Evolutionary conservation across 306 rosid genomes (phyloP), one percentile per base, ranked within the genome.

Genomic region (Lupinus albus): DNA sequence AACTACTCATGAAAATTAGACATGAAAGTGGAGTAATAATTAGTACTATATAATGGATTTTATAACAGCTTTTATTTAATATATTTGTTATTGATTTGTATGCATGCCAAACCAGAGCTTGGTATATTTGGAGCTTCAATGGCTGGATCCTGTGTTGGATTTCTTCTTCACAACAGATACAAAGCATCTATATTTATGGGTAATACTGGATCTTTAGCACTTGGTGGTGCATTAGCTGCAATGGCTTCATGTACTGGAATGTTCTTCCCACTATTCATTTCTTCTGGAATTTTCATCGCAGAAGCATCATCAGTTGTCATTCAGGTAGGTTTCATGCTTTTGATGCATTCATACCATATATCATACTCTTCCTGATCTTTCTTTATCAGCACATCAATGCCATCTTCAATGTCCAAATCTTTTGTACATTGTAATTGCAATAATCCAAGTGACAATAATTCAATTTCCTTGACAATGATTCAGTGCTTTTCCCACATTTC

Each of bases 71-170:
- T 18, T 38, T 74, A 52, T 71, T 33, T 70, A 36, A 13, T 58
- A 45, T 13, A 33, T 46, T 61, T 47, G 53, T 60, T 46, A 62
- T 46, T 68, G 65, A 73, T 78, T 45, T 66, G 18, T 39, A 3
- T 58, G 52, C 50, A 62, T 82, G 51, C 50, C 25, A 72, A 78
- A 81, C 64, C 90, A 93, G 98, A 86, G 56, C 88, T 93, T 75
- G 85, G 97, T 17, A 78, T 89, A 71, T 93, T 93, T 77, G 98
- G 98, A 74, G 97, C 94, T 65, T 93, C 98, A 73, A 89, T 93
- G 98, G 96, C 96, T 53, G 98, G 98, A 80, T 89, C 98, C 52
- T 93, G 98, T 79, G 93, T 84, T 59, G 98, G 98, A 60, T 93
- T 93, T 84, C 98, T 93, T 74, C 80, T 89, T 76, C 88, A 93